These are phyloP conservation scores for Penstemon davidsonii DNA, from an alignment of 257 asterid genomes.

Conservation along the genomic window DNA sequence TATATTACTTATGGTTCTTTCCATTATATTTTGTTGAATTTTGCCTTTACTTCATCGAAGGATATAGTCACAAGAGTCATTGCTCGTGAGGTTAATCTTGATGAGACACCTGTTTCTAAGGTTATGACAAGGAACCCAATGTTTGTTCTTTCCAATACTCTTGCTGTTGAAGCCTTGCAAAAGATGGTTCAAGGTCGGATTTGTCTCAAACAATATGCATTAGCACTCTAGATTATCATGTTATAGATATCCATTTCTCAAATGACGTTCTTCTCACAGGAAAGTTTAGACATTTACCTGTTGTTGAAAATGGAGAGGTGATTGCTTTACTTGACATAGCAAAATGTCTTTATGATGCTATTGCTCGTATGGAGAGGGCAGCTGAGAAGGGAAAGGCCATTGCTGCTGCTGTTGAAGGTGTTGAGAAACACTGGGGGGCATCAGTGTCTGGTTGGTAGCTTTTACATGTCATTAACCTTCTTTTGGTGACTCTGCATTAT, in stretches of 20 bases:
- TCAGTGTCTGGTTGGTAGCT: slow-evolving; percentile 71
- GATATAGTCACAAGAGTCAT: slow-evolving; percentile 87
- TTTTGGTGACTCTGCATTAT: slow-evolving; percentile 4
- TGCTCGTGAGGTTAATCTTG: slow-evolving; percentile 74
- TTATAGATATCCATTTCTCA: slow-evolving; percentile 19
- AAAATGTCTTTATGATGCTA: slow-evolving; percentile 93
- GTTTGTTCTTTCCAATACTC: slow-evolving; percentile 94
- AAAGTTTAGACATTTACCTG: slow-evolving; percentile 94
- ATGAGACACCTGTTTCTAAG: slow-evolving; percentile 85
- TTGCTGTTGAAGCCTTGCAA: slow-evolving; percentile 97
- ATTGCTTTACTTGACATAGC: slow-evolving; percentile 95
- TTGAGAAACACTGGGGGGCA: slow-evolving; percentile 96
- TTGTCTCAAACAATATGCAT: slow-evolving; percentile 3
- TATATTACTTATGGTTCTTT: slow-evolving; percentile 12
- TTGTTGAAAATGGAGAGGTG: slow-evolving; percentile 96
- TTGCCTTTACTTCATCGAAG: slow-evolving; percentile 37
- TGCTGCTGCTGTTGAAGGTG: slow-evolving; percentile 98
- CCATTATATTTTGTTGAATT: background rate
- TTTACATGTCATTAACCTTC: slow-evolving; percentile 12
- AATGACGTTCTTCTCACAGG: slow-evolving; percentile 46
- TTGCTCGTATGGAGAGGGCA: slow-evolving; percentile 96
- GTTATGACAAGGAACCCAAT: slow-evolving; percentile 96
- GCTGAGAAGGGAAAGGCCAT: slow-evolving; percentile 99
- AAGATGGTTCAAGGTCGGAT: slow-evolving; percentile 94
- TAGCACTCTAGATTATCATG: slow-evolving; percentile 4